Conservation (phyloP, 148 eudicot genomes). For the Rhododendron griersonianum region DNA sequence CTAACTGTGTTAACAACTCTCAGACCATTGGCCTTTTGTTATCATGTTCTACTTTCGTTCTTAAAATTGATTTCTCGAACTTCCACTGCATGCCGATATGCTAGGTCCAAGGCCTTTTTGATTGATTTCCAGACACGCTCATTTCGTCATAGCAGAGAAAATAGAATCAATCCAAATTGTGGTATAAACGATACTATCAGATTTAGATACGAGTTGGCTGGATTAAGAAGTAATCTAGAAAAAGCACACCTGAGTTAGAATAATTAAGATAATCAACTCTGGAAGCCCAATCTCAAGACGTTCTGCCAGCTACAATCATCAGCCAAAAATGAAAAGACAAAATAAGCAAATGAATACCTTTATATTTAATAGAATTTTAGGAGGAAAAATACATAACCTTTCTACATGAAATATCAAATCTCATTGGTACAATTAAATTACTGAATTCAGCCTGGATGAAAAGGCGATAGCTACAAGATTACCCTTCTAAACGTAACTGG, state of each 20-base stretch:
- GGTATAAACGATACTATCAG: too few relatives aligned
- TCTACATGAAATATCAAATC: too few relatives aligned
- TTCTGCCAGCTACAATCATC: constrained; percentile 54
- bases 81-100: background rate
- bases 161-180: background rate
- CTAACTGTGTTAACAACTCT: too few relatives aligned
- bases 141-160: background rate
- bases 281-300: constrained; percentile 85
- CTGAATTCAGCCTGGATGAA: background rate
- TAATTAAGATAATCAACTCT: constrained; percentile 51
- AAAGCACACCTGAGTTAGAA: constrained; percentile 58
- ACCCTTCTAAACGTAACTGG: background rate
- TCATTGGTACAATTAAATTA: too few relatives aligned
- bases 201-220: background rate
- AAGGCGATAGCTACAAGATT: background rate
- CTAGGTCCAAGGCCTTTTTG: background rate
- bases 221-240: background rate
- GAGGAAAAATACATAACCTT: background rate
- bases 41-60: background rate
- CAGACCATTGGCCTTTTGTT: too few relatives aligned
- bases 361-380: background rate
- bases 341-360: background rate
- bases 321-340: constrained; percentile 5
- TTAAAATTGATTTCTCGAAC: background rate
- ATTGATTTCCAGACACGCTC: background rate